Conservation (phyloP, 805 yeast species). For the Pichia californica region DNA sequence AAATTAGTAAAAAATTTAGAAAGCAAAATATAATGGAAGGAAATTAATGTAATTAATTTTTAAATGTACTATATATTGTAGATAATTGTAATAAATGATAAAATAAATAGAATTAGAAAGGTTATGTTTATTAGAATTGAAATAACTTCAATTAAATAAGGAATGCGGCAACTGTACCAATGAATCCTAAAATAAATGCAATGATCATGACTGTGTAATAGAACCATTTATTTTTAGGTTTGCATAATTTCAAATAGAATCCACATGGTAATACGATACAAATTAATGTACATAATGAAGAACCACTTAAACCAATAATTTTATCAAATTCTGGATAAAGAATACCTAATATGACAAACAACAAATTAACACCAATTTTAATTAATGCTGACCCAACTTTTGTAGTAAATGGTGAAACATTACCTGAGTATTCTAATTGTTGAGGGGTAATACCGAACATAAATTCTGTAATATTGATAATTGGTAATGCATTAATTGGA, state of each 20-base stretch:
- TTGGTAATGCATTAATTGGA: conserved; percentile 82
- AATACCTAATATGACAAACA: conserved; percentile 62
- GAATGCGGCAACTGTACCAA: conserved; percentile 57
- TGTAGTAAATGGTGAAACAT: conserved; percentile 11
- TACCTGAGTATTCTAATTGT: conserved; percentile 16
- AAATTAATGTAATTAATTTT: too few species aligned
- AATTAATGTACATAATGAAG: conserved; percentile 72
- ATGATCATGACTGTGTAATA: conserved; percentile 38
- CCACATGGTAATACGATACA: conserved; percentile 76
- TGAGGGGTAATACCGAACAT: conserved; percentile 27
- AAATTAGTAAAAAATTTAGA: too few species aligned
- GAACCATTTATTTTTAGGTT: conserved; percentile 36
- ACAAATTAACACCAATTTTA: conserved; percentile 48
- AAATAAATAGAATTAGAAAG: too few species aligned
- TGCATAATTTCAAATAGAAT: conserved; percentile 64
- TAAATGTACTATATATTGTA: too few species aligned
- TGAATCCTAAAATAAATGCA: conserved; percentile 43
- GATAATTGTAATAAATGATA: too few species aligned
- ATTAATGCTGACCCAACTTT: conserved; percentile 21
- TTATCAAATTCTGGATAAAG: conserved; percentile 78
- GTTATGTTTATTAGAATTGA: too few species aligned
- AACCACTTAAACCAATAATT: conserved; percentile 77
- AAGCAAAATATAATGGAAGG: too few species aligned
- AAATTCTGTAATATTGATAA: conserved; percentile 67
- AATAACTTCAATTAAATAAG: conserved; percentile 1